Evolutionary conservation across 2,329 filamentous ascomycete species (phyloP), one percentile per base, ranked within the genome.

Genomic region (Monilinia fructigena): DNA sequence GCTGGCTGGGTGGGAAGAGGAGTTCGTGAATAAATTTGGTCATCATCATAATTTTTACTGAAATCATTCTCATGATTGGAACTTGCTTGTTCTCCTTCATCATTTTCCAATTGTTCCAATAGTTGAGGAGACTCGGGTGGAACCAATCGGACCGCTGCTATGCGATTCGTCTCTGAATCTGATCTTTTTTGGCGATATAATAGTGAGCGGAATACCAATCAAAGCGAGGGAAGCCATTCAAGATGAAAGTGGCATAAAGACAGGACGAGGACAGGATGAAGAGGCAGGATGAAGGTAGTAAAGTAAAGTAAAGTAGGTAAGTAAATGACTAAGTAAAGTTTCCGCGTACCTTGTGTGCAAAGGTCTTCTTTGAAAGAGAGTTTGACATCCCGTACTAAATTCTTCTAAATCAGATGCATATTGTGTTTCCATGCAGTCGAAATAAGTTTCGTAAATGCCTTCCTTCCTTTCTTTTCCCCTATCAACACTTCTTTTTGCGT

Each of bases 1-100:
- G 72, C 72, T 55, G 75, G 71, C 53, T 72, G 73, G 11, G 75
- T 76, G 45, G 75, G 75, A 45, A 76, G 67, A 40, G 74, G 73
- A 38, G 75, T 74, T 66, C 74, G 73, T 65, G 70, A 72, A 68
- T 75, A 75, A 69, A 75, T 70, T 23, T 72, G 69, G 38, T 68
- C 28, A 61, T 48, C 58, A 42, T 60, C 56, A 40, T 47, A 66
- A 48, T 67, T 67, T 42, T 63, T 68, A 61, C 68, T 68, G 12
- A 38, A 62, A 16, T 66, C 35, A 35, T 45, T 40, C 16, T 63
- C 35, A 55, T 54, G 35, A 42, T 63, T 28, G 47, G 31, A 47
- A 23, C 31, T 47, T 42, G 26, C 5, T 47, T 59, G 40, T 59
- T 59, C 48, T 31, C 61, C 38, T 26, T 48, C 45, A 20, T 63